These are phyloP conservation scores for Wallacemonas sp. DNA, from an alignment of 208 protist species.

Conservation along the genomic window DNA sequence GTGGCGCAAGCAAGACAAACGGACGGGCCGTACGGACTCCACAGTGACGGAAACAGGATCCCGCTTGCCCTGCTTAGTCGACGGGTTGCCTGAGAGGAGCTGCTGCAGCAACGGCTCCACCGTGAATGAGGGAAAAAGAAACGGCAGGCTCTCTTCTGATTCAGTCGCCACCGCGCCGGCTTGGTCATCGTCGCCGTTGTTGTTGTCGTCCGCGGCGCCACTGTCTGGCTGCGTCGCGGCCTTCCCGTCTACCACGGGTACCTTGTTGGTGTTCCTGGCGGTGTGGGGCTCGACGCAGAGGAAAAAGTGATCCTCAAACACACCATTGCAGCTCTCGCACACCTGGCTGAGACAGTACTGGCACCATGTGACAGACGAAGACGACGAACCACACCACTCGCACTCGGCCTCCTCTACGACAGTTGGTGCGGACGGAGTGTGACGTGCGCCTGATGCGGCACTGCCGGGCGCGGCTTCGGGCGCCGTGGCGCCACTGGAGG, in stretches of 20 bases:
- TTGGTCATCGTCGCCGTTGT: neutral
- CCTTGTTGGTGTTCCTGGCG: neutral
- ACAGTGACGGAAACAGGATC: neutral
- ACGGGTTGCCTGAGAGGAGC: constrained; percentile 14
- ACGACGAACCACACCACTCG: constrained; percentile 42
- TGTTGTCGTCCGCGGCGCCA: neutral
- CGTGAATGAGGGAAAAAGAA: constrained; percentile 16
- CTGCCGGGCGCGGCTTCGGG: neutral
- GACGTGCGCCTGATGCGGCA: neutral
- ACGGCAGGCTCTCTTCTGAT: constrained; percentile 15
- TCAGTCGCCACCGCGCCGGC: neutral
- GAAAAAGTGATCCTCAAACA: constrained; percentile 44
- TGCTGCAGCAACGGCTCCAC: constrained; percentile 9
- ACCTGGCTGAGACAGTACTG: constrained; percentile 36
- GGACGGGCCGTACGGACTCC: constrained; percentile 16
- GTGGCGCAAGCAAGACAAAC: constrained; percentile 15
- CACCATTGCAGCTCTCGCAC: constrained; percentile 34
- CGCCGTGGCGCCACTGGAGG: neutral
- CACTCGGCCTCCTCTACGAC: constrained; percentile 26
- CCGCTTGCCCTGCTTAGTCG: neutral
- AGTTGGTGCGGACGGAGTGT: neutral
- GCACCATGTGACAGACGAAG: constrained; percentile 27
- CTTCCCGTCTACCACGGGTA: neutral
- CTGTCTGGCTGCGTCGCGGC: neutral
- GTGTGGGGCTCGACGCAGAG: constrained; percentile 25